A percentile compares a stretch with the other conserved stretches of the same genome.
Evolutionary conservation across 441 rosid genomes (phyloP).

Genomic region (Adansonia madagascariensis): DNA sequence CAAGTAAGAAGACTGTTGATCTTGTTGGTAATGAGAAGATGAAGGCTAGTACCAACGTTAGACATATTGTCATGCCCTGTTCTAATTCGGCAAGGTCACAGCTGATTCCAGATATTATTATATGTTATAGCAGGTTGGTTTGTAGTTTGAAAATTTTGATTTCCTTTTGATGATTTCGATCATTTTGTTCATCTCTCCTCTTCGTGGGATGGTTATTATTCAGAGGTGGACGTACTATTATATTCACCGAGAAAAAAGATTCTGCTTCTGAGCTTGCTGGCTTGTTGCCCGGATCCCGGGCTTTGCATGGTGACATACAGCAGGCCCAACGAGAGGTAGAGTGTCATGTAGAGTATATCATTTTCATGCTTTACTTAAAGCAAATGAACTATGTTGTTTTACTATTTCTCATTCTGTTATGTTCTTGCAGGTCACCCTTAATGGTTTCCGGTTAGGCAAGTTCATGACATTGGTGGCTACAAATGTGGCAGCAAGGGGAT

Average conservation of each 20-base stretch:
- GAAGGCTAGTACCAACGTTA: constrained; percentile 92
- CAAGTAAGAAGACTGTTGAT: constrained; percentile 76
- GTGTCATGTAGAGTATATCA: background rate
- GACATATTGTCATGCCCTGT: constrained; percentile 88
- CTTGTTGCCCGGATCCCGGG: constrained; percentile 72
- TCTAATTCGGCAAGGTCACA: constrained; percentile 64
- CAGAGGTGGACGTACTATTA: constrained; percentile 92
- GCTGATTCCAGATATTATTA: constrained; percentile 84
- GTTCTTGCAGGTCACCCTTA: constrained; percentile 70
- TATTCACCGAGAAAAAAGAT: constrained; percentile 85
- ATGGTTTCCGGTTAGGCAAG: constrained; percentile 88
- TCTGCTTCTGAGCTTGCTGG: constrained; percentile 89
- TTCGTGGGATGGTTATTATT: constrained; percentile 25
- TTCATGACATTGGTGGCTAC: constrained; percentile 90
- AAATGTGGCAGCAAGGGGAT: constrained; percentile 88
- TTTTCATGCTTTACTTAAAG: background rate
- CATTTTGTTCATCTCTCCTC: constrained; percentile 13
- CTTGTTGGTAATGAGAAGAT: constrained; percentile 95
- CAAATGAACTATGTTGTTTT: background rate
- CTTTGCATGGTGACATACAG: constrained; percentile 91
- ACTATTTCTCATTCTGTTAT: background rate
- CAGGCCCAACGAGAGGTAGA: constrained; percentile 90
- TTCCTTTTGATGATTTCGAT: background rate
- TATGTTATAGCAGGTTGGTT: constrained; percentile 83
- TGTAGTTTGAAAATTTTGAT: background rate